Percentiles rank a stretch among this genome's conserved stretches.
Conservation (phyloP, 306 rosid genomes). For the Notholithocarpus densiflorus region DNA sequence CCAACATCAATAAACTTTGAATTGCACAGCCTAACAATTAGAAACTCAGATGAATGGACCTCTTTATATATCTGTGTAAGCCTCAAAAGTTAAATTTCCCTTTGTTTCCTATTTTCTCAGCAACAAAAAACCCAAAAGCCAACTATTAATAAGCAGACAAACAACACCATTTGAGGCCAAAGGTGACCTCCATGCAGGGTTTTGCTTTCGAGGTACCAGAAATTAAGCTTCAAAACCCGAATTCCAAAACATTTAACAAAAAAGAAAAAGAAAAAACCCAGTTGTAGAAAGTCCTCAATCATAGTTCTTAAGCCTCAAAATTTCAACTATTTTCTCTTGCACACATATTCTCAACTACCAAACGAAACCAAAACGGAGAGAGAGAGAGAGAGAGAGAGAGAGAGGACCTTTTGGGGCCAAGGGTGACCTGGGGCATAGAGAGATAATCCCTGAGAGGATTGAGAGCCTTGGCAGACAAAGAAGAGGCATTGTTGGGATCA, state of each 20-base stretch:
- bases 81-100: not conserved
- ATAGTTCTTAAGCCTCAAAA: not conserved
- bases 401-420: constrained; percentile 83
- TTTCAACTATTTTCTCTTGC: not conserved
- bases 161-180: not conserved
- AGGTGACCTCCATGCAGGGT: not conserved
- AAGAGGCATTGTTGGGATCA: constrained; percentile 27
- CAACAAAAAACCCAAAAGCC: not conserved
- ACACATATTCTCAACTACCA: not conserved
- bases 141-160: not conserved
- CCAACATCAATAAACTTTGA: not conserved
- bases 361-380: not conserved
- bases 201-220: not conserved
- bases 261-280: not conserved
- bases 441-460: constrained; percentile 73
- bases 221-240: not conserved
- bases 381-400: not conserved
- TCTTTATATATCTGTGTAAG: not conserved
- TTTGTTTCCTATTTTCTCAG: not conserved
- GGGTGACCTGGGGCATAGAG: constrained; percentile 79
- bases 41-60: not conserved
- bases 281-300: not conserved
- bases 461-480: constrained; percentile 49
- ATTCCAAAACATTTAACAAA: not conserved
- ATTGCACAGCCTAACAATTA: not conserved